phyloP scores from a whole-genome alignment of 805 yeast genomes.

The Lipomyces oligophaga region DNA sequence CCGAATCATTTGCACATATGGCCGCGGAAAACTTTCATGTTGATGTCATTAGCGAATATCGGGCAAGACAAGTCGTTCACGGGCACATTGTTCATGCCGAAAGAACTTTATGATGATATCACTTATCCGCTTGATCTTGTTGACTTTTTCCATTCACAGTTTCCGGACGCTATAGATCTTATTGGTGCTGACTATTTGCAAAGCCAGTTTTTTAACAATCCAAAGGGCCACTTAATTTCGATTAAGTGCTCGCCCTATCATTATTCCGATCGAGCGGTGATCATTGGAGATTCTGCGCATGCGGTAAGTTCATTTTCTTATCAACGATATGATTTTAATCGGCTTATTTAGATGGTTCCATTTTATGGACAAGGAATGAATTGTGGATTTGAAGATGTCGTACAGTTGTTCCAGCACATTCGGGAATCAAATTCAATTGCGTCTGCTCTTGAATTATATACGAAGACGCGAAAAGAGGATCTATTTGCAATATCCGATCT shows the following conservation, averaged over 20 bases:
- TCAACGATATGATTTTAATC: neutral
- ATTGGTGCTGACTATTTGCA: slow-evolving; percentile 58
- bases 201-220: slow-evolving; percentile 53
- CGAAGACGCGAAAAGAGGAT: slow-evolving; percentile 57
- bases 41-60: slow-evolving; percentile 79
- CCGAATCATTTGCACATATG: slow-evolving; percentile 85
- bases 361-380: slow-evolving; percentile 97
- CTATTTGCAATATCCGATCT: slow-evolving; percentile 70
- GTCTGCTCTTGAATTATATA: slow-evolving; percentile 54
- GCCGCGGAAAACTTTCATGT: slow-evolving; percentile 85
- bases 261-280: slow-evolving; percentile 54
- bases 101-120: slow-evolving; percentile 57
- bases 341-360: slow-evolving; percentile 66
- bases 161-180: slow-evolving; percentile 68
- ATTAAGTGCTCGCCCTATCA: slow-evolving; percentile 69
- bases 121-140: slow-evolving; percentile 45
- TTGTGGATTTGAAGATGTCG: slow-evolving; percentile 90
- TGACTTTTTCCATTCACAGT: slow-evolving; percentile 55
- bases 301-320: slow-evolving; percentile 38
- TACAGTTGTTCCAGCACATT: slow-evolving; percentile 51
- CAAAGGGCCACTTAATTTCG: slow-evolving; percentile 75
- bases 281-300: slow-evolving; percentile 93
- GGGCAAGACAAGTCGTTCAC: slow-evolving; percentile 80
- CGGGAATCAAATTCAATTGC: slow-evolving; percentile 33
- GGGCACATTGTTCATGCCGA: slow-evolving; percentile 82